Base-by-base conservation (phyloP, 2,329 filamentous ascomycete genomes). In the Emergomyces pasteurianus region DNA sequence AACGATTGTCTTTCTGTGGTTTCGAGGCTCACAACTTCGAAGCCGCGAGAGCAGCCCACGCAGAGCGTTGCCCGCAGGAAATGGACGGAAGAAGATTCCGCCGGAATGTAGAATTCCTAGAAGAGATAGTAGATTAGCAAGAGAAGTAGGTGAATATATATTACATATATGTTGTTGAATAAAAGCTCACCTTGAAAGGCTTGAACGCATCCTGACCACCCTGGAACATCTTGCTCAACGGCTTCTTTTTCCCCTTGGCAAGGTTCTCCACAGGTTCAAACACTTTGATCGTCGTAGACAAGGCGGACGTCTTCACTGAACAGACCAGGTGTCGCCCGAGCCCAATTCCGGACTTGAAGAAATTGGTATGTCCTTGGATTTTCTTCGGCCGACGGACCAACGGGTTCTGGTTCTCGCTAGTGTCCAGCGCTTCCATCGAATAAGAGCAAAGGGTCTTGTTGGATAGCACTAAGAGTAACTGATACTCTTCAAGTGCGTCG, bases 221-320 rank as follows among this genome's bases (percentile, higher is more conserved):
- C 63, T 90, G 90, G 77, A 99, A 92, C 86, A 99, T 95, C 78
- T 95, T 96, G 66, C 89, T 87, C 63, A 99, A 86, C 21, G 94
- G 92, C 72, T 96, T 95, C 79, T 95, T 96, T 79, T 94, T 95
- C 62, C 89, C 90, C 78, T 92, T 94, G 60, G 88, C 87, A 81
- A 95, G 88, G 64, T 90, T 88, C 72, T 97, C 94, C 77, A 95
- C 96, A 0, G 94, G 94, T 76, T 99, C 92, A 75, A 90, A 97
- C n/a, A 97, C 94, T 77, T 97, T 97, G 79, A 99, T 96, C 1
- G 92, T 97, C 16, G 90, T 95, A 58, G 90, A 96, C 38, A 97
- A 79, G 2, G 92, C 89, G 21, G 89, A 92, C 47, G 90, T 95
- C 79, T 96, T 97, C 70, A 97, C 94, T 67, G 90, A 95, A 76